Conservation (phyloP, 2,329 filamentous ascomycete species). For the Claviceps quebecensis region DNA sequence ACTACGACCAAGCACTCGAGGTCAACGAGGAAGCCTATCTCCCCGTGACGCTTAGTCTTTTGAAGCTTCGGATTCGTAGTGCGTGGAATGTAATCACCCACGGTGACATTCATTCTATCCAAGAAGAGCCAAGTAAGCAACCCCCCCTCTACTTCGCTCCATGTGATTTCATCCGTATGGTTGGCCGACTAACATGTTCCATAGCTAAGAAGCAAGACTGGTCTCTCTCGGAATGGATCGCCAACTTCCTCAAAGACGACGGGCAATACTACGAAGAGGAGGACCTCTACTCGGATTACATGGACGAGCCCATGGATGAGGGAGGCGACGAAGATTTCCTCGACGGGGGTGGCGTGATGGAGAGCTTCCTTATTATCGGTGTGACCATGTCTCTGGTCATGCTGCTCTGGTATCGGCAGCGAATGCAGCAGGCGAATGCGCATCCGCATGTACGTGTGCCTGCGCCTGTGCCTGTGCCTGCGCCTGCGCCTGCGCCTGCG, state of each 20-base stretch:
- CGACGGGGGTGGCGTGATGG: conserved; percentile 65
- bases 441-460: background rate
- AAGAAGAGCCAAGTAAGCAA: conserved; percentile 69
- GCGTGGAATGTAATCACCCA: conserved; percentile 91
- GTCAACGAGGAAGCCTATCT: conserved; percentile 90
- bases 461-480: no score
- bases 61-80: conserved; percentile 72
- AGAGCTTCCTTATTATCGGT: conserved; percentile 71
- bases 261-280: conserved; percentile 50
- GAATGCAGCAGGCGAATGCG: conserved; percentile 45
- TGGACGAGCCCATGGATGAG: conserved; percentile 39
- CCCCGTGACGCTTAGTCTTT: conserved; percentile 74
- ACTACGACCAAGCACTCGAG: conserved; percentile 84
- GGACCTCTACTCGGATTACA: conserved; percentile 32
- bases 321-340: conserved; percentile 43
- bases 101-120: conserved; percentile 83
- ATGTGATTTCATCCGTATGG: no score
- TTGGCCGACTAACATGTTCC: background rate
- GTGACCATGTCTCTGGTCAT: conserved; percentile 61
- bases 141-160: background rate
- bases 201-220: conserved; percentile 58
- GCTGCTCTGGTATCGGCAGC: conserved; percentile 69
- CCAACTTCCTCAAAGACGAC: conserved; percentile 66
- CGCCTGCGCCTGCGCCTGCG: background rate
- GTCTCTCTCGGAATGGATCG: conserved; percentile 75